Evolutionary conservation across 257 asterid species (phyloP).

Genomic region (Mentha longifolia): DNA sequence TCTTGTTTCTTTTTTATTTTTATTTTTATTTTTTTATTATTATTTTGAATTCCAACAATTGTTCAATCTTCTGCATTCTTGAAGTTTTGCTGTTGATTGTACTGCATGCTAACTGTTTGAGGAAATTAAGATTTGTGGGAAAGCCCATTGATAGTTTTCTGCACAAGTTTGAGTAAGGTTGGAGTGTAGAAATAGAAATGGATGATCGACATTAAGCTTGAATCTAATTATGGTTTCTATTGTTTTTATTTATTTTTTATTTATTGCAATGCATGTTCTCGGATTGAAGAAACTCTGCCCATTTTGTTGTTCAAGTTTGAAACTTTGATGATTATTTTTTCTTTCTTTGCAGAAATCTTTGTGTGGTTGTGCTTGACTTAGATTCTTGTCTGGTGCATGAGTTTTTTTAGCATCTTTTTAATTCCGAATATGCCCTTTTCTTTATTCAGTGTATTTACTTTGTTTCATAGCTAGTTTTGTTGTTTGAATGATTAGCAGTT

Average conservation of each 20-base stretch:
- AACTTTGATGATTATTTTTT: neutral
- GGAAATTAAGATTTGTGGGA: conserved; percentile 4
- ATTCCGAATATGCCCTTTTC: neutral
- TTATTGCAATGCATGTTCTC: neutral
- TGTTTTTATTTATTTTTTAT: no score
- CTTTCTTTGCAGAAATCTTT: neutral
- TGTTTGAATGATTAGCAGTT: no score
- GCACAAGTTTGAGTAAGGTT: neutral
- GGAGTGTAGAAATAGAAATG: neutral
- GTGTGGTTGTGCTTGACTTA: conserved; percentile 3
- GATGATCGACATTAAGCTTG: neutral
- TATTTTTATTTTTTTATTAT: neutral
- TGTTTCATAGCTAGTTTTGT: no score
- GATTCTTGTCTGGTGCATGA: neutral
- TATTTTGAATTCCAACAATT: neutral
- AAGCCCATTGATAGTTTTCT: neutral
- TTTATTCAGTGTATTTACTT: no score
- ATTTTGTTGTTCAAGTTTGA: neutral
- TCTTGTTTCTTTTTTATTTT: neutral
- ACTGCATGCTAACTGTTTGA: conserved; percentile 32
- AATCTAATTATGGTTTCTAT: neutral
- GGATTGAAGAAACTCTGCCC: neutral
- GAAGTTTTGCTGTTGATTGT: conserved; percentile 1
- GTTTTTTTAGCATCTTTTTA: neutral
- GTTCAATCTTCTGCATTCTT: conserved; percentile 12